These are phyloP conservation scores for Amaranthus palmeri DNA, from an alignment of 148 eudicot species.

Conservation along the genomic window DNA sequence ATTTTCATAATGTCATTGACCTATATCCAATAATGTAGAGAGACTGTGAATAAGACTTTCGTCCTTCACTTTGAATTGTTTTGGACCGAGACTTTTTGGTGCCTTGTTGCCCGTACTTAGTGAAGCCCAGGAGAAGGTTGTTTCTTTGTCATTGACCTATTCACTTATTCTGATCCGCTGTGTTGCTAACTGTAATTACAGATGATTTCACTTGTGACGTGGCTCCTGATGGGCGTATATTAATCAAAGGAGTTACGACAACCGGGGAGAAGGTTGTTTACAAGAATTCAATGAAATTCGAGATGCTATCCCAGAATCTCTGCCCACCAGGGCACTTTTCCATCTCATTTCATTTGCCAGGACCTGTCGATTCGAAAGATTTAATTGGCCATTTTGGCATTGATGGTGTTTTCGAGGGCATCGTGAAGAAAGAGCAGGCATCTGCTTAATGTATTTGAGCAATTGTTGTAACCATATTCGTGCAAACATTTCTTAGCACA, in stretches of 20 bases:
- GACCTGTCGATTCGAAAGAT: constrained; percentile 46
- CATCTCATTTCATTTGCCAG: constrained; percentile 55
- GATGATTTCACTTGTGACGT: constrained; percentile 45
- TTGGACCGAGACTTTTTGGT: not conserved
- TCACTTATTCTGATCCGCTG: constrained; percentile 5
- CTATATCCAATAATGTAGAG: not conserved
- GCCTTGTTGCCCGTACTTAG: not conserved
- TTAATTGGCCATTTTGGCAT: constrained; percentile 34
- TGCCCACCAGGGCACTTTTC: constrained; percentile 65
- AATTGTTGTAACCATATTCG: constrained; percentile 5
- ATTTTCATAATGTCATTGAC: not conserved
- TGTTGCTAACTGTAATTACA: constrained; percentile 26
- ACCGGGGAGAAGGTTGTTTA: constrained; percentile 56
- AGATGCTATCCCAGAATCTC: constrained; percentile 61
- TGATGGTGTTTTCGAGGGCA: constrained; percentile 64
- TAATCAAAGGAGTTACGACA: constrained; percentile 46
- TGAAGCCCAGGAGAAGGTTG: not conserved
- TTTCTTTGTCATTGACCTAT: not conserved
- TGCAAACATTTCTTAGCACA: constrained; percentile 3
- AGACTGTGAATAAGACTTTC: not conserved
- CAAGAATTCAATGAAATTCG: constrained; percentile 40
- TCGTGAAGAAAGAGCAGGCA: constrained; percentile 26
- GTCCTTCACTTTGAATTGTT: not conserved
- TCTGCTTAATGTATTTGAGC: not conserved
- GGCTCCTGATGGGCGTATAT: constrained; percentile 42